These are phyloP conservation scores for Trichosanthes cucumerina DNA, from an alignment of 306 rosid genomes.

Conservation along the genomic window DNA sequence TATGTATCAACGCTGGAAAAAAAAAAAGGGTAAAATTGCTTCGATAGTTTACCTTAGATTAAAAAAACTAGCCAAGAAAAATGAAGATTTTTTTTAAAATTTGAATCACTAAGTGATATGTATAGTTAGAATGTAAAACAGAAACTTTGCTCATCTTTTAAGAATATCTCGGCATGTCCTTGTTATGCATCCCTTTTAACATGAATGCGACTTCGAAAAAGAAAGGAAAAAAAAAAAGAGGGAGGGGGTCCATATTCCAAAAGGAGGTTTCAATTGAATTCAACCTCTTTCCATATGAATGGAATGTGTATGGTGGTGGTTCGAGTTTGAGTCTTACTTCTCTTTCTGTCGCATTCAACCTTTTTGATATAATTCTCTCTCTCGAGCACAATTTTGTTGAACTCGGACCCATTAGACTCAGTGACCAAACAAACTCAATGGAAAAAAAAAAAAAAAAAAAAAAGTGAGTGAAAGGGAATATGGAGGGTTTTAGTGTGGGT, in stretches of 20 bases:
- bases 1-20: not conserved
- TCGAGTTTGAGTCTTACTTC: conserved; percentile 15
- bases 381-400: not conserved
- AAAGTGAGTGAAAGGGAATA: not conserved
- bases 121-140: too few species aligned
- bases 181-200: not conserved
- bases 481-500: not conserved
- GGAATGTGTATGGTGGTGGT: conserved; percentile 33
- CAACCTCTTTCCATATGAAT: conserved; percentile 11
- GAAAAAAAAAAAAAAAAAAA: not conserved
- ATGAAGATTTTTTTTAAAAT: too few species aligned
- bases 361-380: not conserved
- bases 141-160: not conserved
- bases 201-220: not conserved
- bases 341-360: conserved; percentile 20
- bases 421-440: not conserved
- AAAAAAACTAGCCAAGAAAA: not conserved
- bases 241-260: conserved; percentile 8
- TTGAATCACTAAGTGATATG: too few species aligned
- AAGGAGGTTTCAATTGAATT: conserved; percentile 2
- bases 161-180: not conserved
- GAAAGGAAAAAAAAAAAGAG: not conserved
- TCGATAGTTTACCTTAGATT: not conserved
- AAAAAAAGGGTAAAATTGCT: not conserved
- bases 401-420: not conserved